Evolutionary conservation across 805 yeast genomes (phyloP), one percentile per base, ranked within the genome.

Genomic region (Yarrowia sp.): DNA sequence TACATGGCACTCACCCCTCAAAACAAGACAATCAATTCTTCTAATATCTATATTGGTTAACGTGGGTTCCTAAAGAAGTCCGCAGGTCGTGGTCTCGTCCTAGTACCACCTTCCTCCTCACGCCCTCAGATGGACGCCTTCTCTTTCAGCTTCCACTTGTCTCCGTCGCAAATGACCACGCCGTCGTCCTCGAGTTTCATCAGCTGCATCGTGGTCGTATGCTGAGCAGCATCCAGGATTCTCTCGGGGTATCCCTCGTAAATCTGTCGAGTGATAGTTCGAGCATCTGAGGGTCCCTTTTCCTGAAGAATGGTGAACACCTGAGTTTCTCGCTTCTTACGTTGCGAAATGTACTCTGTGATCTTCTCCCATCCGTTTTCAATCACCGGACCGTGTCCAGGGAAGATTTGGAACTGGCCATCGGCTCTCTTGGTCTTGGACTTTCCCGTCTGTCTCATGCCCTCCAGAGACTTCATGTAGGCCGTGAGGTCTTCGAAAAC

Each of bases 311-410:
- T 55, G 8, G 64, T 69, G 20, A 73, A 42, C 9, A 78, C 71
- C 72, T 77, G 75, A 17, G 72, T 68, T 65, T 77, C 79, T 5
- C 81, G 77, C 49, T 71, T 70, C 52, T 67, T 70, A 9, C 81
- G 75, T 68, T 78, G 81, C 36, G 52, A 66, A n/a, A 78, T 74
- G 70, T 78, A 78, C 68, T 71, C 74, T 14, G 67, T 52, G 69
- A 78, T 73, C 58, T 72, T 75, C 14, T 63, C 72, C 12, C 70
- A 70, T 20, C 78, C 79, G 42, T 77, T 75, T 19, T 69, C 69
- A 15, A 79, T 70, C 9, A 73, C 68, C 19, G 74, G 76, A 20
- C 81, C 81, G 50, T 78, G 81, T 13, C 79, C 81, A 2, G 81
- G 81, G 56, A 76, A 76, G 38, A 78, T 74, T 20, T 70, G 47